phyloP scores from a whole-genome alignment of 352 stramenopile genomes.

The Globisporangium cystogenes region DNA sequence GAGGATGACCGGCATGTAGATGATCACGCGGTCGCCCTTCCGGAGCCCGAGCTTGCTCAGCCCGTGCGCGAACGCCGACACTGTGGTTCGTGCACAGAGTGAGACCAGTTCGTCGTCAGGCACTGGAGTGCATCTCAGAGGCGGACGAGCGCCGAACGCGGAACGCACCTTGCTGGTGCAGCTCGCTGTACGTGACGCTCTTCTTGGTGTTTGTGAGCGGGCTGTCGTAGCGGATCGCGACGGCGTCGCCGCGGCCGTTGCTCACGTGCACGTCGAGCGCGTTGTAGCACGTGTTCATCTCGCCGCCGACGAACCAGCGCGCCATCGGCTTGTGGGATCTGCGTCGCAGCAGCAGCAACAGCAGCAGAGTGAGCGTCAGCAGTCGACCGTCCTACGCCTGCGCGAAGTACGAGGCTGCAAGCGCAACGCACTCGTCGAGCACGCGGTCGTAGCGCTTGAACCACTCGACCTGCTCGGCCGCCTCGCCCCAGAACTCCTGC shows the following conservation, averaged over 20 bases:
- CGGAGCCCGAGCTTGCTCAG: constrained; percentile 87
- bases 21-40: constrained; percentile 94
- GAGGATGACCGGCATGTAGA: constrained; percentile 98
- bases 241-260: constrained; percentile 39
- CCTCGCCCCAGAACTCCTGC: constrained; percentile 27
- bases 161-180: constrained; percentile 24
- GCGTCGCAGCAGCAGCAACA: neutral
- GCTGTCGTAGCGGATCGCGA: constrained; percentile 58
- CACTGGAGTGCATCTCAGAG: neutral
- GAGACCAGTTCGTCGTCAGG: neutral
- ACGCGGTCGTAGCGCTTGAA: constrained; percentile 26
- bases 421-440: constrained; percentile 15
- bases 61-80: constrained; percentile 88
- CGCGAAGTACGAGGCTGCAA: too few species aligned
- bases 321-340: constrained; percentile 27
- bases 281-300: constrained; percentile 75
- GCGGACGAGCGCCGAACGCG: neutral
- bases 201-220: constrained; percentile 52
- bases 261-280: constrained; percentile 53
- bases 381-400: too few species aligned
- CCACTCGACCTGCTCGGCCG: constrained; percentile 25
- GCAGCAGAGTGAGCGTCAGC: too few species aligned
- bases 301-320: constrained; percentile 46
- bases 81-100: neutral
- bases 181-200: constrained; percentile 39